Evolutionary conservation across 176 grass and related monocot genomes (phyloP), one percentile per base, ranked within the genome.

Genomic region (Hyparrhenia diplandra): DNA sequence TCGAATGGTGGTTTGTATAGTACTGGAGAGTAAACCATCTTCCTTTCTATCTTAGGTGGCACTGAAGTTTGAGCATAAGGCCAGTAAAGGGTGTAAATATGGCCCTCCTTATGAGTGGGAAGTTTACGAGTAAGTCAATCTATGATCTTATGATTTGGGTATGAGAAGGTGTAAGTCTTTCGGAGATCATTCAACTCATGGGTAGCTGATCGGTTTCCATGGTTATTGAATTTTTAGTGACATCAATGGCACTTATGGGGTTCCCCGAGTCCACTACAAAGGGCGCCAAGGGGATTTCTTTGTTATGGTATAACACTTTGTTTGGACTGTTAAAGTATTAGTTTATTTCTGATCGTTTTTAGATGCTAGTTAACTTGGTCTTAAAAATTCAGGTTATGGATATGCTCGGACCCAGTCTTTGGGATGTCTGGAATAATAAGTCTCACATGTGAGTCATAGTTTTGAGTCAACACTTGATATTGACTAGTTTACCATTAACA

Each of bases 31-130:
- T 84, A 67, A 80, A 14, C 10, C 1, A 24, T 9, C 13, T 83
- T 52, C 27, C 49, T 84, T 54, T 72, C 4, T 76, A 61, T 87
- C 67, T 43, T 65, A 99, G 97, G 82, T 99, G 58, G 97, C 97
- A 31, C 72, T 99, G 78, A 99, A 99, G 63, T 99, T 99, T 87
- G 97, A 99, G 83, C 93, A 99, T 85, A 91, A 79, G 67, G 93
- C 58, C 69, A 99, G 97, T 79, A 99, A 96, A 92, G 97, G 97
- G 27, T 99, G 97, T 58, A 88, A 90, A 69, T 78, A 94, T 59
- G 97, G 83, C 5, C 97, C 97, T 18, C 97, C 97, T 87, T 96
- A 93, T 24, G 97, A 99, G 79, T 99, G 97, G 97, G 65, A 86
- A 32, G 97, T 96, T 73, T 99, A 99, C 69, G 87, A 85, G 97